Conservation (phyloP, 129 eudicot genomes). For the Pulicaria dysenterica region DNA sequence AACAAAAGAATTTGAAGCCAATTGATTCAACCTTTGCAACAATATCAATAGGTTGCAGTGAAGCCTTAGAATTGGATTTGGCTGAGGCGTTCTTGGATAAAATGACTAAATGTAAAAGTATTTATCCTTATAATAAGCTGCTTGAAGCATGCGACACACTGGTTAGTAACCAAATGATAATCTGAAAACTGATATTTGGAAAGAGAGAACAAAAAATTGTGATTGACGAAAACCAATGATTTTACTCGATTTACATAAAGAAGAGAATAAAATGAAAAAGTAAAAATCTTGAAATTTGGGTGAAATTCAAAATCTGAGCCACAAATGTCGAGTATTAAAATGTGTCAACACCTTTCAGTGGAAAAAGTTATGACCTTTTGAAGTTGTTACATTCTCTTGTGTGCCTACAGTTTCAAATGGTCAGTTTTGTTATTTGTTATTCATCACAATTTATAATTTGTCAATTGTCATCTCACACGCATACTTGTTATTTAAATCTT, state of each 20-base stretch:
- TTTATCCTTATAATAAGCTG: slow-evolving; percentile 66
- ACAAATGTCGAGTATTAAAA: neutral
- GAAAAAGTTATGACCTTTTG: neutral
- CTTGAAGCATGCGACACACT: slow-evolving; percentile 73
- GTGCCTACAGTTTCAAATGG: neutral
- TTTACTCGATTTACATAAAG: neutral
- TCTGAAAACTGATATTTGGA: neutral
- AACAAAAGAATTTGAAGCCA: slow-evolving; percentile 64
- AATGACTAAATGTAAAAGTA: slow-evolving; percentile 35
- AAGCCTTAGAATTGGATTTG: slow-evolving; percentile 59
- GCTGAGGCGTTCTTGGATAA: slow-evolving; percentile 65
- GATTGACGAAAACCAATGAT: neutral
- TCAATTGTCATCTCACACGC: slow-evolving; percentile 1
- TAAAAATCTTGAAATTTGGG: neutral
- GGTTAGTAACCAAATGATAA: slow-evolving; percentile 47
- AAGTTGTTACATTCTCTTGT: neutral
- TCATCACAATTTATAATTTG: neutral
- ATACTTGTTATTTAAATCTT: neutral
- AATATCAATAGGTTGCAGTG: slow-evolving; percentile 64
- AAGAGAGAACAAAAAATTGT: neutral
- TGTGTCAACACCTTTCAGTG: neutral
- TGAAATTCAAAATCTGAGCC: neutral
- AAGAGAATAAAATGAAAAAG: no score
- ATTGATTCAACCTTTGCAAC: slow-evolving; percentile 67
- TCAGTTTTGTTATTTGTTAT: neutral